Percentiles rank a stretch among this genome's conserved stretches.
Conservation (phyloP, 192 early-diverging fungal genomes). For the Phlyctochytrium bullatum region DNA sequence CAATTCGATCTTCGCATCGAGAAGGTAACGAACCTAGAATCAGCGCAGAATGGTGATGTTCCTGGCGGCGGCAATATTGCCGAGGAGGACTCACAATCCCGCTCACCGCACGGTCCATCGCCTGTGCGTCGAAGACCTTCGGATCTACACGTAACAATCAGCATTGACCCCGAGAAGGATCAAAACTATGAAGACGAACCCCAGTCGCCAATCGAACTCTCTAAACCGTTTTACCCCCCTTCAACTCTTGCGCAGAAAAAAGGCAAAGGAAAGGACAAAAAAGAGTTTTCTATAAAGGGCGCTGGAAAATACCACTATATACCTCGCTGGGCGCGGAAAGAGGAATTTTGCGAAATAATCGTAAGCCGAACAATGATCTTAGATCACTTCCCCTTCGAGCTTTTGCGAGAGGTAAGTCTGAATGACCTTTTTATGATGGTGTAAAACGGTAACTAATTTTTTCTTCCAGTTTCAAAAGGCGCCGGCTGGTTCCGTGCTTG, state of each 20-base stretch:
- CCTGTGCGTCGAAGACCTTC: not conserved
- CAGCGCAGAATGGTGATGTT: no score
- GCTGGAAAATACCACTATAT: conserved; percentile 32
- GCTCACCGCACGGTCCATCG: no score
- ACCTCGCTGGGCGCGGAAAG: conserved; percentile 29
- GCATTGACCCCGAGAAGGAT: not conserved
- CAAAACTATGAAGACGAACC: conserved; percentile 1
- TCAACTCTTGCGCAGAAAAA: not conserved
- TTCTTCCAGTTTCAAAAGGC: conserved; percentile 29
- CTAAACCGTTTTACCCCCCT: conserved; percentile 23
- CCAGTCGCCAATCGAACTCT: conserved; percentile 1
- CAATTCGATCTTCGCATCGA: no score
- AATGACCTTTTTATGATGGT: not conserved
- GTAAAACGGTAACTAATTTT: no score
- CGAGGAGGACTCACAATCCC: not conserved
- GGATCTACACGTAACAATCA: not conserved
- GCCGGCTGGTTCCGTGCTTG: conserved; percentile 26
- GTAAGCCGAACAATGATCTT: conserved; percentile 30
- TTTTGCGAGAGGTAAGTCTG: conserved; percentile 26
- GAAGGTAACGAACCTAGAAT: no score
- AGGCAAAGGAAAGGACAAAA: conserved; percentile 3
- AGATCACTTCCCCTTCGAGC: conserved; percentile 32
- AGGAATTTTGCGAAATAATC: conserved; percentile 35
- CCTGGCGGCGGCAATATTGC: not conserved
- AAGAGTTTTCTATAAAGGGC: not conserved